Conservation (phyloP, 345 rosid genomes). For the Fremontodendron californicum region DNA sequence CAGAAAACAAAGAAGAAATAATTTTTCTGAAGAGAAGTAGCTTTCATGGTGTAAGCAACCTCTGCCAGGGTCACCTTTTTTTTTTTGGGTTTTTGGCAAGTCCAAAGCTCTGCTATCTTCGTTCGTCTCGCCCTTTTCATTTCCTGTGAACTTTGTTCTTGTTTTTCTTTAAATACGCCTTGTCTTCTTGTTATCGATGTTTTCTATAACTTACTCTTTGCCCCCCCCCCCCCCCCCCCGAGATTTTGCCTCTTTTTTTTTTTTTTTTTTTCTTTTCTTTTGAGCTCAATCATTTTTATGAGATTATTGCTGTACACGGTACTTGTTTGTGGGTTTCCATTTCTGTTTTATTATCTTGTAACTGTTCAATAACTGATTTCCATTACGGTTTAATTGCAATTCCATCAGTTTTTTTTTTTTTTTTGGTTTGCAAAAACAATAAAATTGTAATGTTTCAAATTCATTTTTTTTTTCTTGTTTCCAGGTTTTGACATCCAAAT, state of each 20-base stretch:
- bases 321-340: slow-evolving; percentile 5
- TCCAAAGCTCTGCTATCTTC: slow-evolving; percentile 25
- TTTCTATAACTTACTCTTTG: neutral
- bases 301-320: slow-evolving; percentile 12
- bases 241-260: slow-evolving; percentile 1
- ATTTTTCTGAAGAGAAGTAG: slow-evolving; percentile 17
- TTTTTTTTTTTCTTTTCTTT: neutral
- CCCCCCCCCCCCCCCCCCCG: neutral
- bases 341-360: slow-evolving; percentile 6
- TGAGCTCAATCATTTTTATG: neutral
- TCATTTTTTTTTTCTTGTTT: neutral
- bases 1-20: neutral
- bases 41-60: slow-evolving; percentile 22
- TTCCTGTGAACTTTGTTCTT: slow-evolving; percentile 2
- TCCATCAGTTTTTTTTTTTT: neutral
- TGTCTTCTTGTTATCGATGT: slow-evolving; percentile 19
- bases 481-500: slow-evolving; percentile 6
- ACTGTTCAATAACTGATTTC: neutral
- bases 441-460: neutral
- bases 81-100: slow-evolving; percentile 21
- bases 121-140: slow-evolving; percentile 27
- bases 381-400: slow-evolving; percentile 1
- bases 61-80: slow-evolving; percentile 13
- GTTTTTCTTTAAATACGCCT: neutral
- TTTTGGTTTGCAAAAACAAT: neutral